Percentiles rank a stretch among this genome's conserved stretches.
These are phyloP conservation scores for Ascoidea rubescens DNA, from an alignment of 805 yeast species.

Conservation along the genomic window DNA sequence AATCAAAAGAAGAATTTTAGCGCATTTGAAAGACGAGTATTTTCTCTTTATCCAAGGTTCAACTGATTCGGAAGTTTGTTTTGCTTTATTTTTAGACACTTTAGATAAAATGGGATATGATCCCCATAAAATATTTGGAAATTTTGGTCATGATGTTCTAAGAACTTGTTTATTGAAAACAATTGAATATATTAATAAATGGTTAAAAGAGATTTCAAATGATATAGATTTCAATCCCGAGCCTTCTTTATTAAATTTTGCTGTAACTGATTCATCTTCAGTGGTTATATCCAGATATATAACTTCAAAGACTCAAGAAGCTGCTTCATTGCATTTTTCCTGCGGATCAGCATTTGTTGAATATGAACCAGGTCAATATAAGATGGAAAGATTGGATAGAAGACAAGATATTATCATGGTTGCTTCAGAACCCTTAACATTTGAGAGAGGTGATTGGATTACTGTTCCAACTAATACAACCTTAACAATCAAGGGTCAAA, in stretches of 20 bases:
- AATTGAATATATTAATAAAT: constrained; percentile 58
- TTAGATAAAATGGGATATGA: constrained; percentile 64
- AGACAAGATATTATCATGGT: constrained; percentile 94
- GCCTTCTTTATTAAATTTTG: constrained; percentile 85
- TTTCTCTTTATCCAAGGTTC: constrained; percentile 79
- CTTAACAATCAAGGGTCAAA: constrained; percentile 69
- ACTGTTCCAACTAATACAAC: constrained; percentile 89
- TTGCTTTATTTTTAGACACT: constrained; percentile 76
- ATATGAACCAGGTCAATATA: constrained; percentile 79
- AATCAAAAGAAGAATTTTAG: constrained; percentile 61
- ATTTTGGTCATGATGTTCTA: constrained; percentile 40
- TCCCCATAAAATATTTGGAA: constrained; percentile 33
- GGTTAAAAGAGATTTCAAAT: constrained; percentile 52
- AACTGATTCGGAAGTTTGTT: constrained; percentile 92
- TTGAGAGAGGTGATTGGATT: constrained; percentile 96
- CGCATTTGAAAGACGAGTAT: constrained; percentile 67
- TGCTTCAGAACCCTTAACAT: constrained; percentile 92
- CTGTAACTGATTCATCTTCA: constrained; percentile 84
- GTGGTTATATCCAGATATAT: constrained; percentile 83
- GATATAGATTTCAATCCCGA: constrained; percentile 26
- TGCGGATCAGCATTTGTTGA: constrained; percentile 89
- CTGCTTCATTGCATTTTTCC: constrained; percentile 89
- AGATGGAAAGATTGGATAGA: constrained; percentile 87
- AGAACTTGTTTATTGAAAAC: constrained; percentile 61
- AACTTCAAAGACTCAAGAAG: constrained; percentile 82